Conservation (phyloP, 2,329 filamentous ascomycete genomes). For the Ilyonectria sp. region DNA sequence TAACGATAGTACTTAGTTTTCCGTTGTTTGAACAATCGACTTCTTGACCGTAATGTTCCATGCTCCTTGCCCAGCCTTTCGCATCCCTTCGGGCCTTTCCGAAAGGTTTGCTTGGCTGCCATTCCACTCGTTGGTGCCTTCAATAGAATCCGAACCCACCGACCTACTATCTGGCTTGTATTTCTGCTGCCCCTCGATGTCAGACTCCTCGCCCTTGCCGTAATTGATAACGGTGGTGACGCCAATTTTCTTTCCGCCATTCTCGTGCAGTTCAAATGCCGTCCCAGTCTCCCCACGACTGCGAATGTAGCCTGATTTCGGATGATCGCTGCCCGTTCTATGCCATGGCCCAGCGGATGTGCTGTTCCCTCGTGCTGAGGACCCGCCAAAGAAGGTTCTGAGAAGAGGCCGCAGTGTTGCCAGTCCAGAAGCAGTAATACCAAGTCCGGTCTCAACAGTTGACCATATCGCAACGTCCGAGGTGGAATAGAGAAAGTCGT, state of each 20-base stretch:
- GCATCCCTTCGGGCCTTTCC: slow-evolving; percentile 10
- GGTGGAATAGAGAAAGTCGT: slow-evolving; percentile 61
- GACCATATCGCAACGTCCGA: slow-evolving; percentile 63
- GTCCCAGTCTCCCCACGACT: slow-evolving; percentile 31
- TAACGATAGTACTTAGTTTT: too few species aligned
- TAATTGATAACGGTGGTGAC: slow-evolving; percentile 46
- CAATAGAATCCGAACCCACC: slow-evolving; percentile 16
- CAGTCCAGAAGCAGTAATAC: slow-evolving; percentile 56
- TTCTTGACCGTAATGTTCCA: slow-evolving; percentile 47
- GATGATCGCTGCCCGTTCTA: slow-evolving; percentile 37
- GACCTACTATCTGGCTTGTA: slow-evolving; percentile 29
- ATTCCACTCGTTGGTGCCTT: slow-evolving; percentile 39
- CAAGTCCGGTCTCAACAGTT: slow-evolving; percentile 61
- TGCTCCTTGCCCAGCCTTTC: slow-evolving; percentile 14
- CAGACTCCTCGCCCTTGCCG: slow-evolving; percentile 7
- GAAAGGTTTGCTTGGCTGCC: slow-evolving; percentile 42
- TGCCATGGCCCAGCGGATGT: slow-evolving; percentile 42
- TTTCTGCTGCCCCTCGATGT: slow-evolving; percentile 25
- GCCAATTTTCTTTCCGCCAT: slow-evolving; percentile 28
- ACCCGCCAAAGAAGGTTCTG: slow-evolving; percentile 34
- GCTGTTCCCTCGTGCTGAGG: slow-evolving; percentile 32
- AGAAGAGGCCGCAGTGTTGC: slow-evolving; percentile 59
- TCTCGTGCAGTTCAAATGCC: slow-evolving; percentile 31
- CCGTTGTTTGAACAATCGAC: slow-evolving; percentile 42
- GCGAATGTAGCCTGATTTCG: slow-evolving; percentile 38